These are phyloP conservation scores for Alternaria sp. DNA, from an alignment of 2,329 filamentous ascomycete species.

Conservation along the genomic window DNA sequence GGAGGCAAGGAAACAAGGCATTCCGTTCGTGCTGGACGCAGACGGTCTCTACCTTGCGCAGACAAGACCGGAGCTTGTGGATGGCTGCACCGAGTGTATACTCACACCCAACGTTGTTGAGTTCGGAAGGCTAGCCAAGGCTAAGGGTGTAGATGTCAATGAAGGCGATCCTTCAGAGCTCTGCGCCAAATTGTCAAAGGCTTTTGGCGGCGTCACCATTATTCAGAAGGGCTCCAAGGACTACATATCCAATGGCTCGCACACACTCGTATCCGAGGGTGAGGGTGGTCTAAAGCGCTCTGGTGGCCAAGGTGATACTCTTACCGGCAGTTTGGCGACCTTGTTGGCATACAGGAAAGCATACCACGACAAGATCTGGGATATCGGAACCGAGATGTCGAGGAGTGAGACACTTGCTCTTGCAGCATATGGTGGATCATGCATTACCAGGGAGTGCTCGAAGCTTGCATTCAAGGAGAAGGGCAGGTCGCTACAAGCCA, in stretches of 20 bases:
- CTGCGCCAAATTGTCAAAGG: slow-evolving; percentile 74
- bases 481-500: slow-evolving; percentile 89
- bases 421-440: slow-evolving; percentile 85
- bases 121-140: slow-evolving; percentile 82
- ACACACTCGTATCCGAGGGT: slow-evolving; percentile 79
- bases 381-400: slow-evolving; percentile 63
- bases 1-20: slow-evolving; percentile 74
- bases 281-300: slow-evolving; percentile 87
- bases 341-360: slow-evolving; percentile 88
- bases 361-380: slow-evolving; percentile 86
- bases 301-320: slow-evolving; percentile 93
- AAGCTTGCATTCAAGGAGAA: slow-evolving; percentile 84
- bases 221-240: slow-evolving; percentile 89
- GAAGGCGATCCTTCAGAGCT: slow-evolving; percentile 65
- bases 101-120: slow-evolving; percentile 96
- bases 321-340: slow-evolving; percentile 89
- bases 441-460: slow-evolving; percentile 90
- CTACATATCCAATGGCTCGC: slow-evolving; percentile 80
- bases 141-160: slow-evolving; percentile 71
- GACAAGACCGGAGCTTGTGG: slow-evolving; percentile 76
- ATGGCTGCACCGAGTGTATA: slow-evolving; percentile 83
- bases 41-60: slow-evolving; percentile 85
- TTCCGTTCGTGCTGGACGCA: slow-evolving; percentile 90
- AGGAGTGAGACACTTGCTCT: slow-evolving; percentile 71
- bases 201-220: slow-evolving; percentile 87